Evolutionary conservation across 2,329 filamentous ascomycete genomes (phyloP).

Genomic region (Cordyceps pruinosa): DNA sequence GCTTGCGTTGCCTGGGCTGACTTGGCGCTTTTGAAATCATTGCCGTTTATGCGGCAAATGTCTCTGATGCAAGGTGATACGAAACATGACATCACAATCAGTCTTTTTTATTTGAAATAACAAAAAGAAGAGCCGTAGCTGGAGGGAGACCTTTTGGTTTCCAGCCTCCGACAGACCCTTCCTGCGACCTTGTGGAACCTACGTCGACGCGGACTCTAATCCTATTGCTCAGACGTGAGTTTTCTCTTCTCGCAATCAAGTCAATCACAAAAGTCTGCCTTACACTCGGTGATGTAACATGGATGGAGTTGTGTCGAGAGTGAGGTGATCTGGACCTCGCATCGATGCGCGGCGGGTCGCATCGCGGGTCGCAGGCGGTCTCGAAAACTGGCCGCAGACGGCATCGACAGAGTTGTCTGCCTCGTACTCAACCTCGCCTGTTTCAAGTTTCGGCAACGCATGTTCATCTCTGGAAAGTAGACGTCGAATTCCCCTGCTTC

Average conservation of each 20-base stretch:
- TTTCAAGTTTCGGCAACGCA: background rate
- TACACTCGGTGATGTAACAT: background rate
- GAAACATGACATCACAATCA: background rate
- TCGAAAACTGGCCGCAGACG: slow-evolving; percentile 1
- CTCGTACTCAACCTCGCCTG: slow-evolving; percentile 8
- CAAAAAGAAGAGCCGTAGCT: too few relatives aligned
- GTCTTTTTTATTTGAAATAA: background rate
- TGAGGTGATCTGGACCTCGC: background rate
- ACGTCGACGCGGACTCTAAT: background rate
- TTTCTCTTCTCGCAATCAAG: background rate
- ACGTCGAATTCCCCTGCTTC: background rate
- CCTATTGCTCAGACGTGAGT: background rate
- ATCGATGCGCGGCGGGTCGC: background rate
- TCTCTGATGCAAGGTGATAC: background rate
- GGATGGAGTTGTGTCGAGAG: background rate
- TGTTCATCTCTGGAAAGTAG: background rate
- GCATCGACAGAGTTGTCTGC: background rate
- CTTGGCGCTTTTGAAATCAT: background rate
- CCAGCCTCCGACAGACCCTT: background rate
- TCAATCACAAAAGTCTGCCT: background rate
- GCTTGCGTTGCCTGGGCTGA: background rate
- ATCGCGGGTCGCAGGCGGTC: background rate
- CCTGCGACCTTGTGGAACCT: background rate
- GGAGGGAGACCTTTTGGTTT: background rate
- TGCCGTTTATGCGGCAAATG: background rate